Base-by-base conservation (phyloP, 495 filamentous ascomycete genomes). In the Hypoxylon perforatum region DNA sequence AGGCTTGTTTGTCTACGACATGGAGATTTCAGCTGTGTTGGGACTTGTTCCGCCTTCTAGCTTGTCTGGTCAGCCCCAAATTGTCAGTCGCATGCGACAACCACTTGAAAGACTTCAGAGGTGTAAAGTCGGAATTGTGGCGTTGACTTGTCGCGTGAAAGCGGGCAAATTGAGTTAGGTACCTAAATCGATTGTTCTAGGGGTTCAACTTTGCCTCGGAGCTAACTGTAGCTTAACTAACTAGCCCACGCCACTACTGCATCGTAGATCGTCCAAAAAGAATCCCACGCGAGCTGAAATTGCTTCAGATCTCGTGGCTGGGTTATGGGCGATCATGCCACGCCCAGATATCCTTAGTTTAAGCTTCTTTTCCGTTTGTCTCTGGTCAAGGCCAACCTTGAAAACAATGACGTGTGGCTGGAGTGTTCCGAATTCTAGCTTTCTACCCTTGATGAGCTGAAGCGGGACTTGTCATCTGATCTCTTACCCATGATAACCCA, bases 371-470 rank as follows among this genome's bases (percentile, higher is more conserved):
- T 42, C 39, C n/a, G n/a, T 12, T 39, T 14, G 36, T 14, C 36
- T 14, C 36, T 35, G 5, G 4, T 35, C 2, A n/a, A 42, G 17
- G 2, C n/a, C 2, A 42, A n/a, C 39, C 25, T 7, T 28, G 57
- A 57, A 25, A 60, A 47, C 39, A 17, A 68, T 68, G 59, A 68
- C 64, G 58, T 62, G 57, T 50, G 18, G 11, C 23, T 42, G 39
- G 47, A 41, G 41, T 19, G 23, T 46, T n/a, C 7, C 15, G 35
- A 36, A 7, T 66, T 10, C 28, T 45, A n/a, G n/a, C n/a, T 10
- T 52, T 39, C 14, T 11, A 61, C 56, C 66, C 66, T 64, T 57
- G 66, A 39, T 57, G 17, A 69, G 66, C 66, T 69, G 66, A 69
- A 42, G 39, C 57, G 52, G n/a, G 38, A 21, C 21, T 42, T 36